Conservation (phyloP, 2,329 filamentous ascomycete species). For the Botrytis galanthina region DNA sequence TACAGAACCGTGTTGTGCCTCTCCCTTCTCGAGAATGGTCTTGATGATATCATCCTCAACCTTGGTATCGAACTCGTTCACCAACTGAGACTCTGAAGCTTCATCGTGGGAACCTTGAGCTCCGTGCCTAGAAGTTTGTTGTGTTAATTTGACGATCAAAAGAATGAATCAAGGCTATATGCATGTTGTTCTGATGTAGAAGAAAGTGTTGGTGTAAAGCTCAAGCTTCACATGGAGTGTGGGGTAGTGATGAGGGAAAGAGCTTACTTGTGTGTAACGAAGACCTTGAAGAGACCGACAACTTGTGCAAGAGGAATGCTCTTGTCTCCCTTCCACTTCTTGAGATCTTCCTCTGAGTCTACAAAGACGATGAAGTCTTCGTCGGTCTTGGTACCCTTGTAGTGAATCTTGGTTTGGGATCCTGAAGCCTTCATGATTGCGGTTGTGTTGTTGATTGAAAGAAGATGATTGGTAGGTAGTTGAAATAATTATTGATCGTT, state of each 20-base stretch:
- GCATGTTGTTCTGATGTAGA: not conserved
- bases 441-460: slow-evolving; percentile 19
- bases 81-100: slow-evolving; percentile 71
- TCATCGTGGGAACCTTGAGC: slow-evolving; percentile 74
- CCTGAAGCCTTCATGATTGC: slow-evolving; percentile 54
- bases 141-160: slow-evolving; percentile 6
- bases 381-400: slow-evolving; percentile 60
- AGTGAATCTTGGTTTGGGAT: slow-evolving; percentile 62
- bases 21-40: slow-evolving; percentile 76
- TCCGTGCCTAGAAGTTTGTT: slow-evolving; percentile 63
- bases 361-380: slow-evolving; percentile 70
- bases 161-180: not conserved
- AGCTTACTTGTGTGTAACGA: slow-evolving; percentile 82
- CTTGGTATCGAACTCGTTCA: slow-evolving; percentile 83
- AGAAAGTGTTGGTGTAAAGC: not conserved
- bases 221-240: not conserved
- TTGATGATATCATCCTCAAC: slow-evolving; percentile 78
- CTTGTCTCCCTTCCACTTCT: slow-evolving; percentile 81
- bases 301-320: slow-evolving; percentile 80
- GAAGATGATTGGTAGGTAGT: slow-evolving; percentile 8
- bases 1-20: slow-evolving; percentile 60
- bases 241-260: not conserved
- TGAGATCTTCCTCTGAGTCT: slow-evolving; percentile 59
- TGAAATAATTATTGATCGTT: slow-evolving; percentile 14
- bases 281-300: slow-evolving; percentile 84